Evolutionary conservation across 495 filamentous ascomycete species (phyloP), one percentile per base, ranked within the genome.

Genomic region (Parmelia sp.): DNA sequence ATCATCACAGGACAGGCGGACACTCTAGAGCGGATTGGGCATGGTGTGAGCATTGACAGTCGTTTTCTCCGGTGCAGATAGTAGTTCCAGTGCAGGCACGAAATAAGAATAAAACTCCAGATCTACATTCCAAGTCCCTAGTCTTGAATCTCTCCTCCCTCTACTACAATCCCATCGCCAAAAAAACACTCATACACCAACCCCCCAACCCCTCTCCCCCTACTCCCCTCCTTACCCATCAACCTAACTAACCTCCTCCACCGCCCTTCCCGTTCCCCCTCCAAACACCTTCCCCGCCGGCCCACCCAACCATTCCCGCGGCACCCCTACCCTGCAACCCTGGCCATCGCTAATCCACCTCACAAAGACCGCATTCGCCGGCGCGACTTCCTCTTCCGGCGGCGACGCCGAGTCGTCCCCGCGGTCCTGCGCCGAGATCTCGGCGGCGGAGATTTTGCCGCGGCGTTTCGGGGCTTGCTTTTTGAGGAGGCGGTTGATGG

Each of bases 401-500:
- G 35, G 66, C 21, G 78, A 77, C 5, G 85, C 85, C 45, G 82
- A 83, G 21, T 86, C 88, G 45, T 83, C 85, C n/a, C 65, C 71
- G 70, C 45, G 51, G 45, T 64, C 33, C 73, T 83, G 47, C 74
- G 74, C 78, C 35, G 45, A 42, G 35, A 67, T 73, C 42, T 84
- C 81, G 8, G 73, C 79, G 14, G 78, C 79, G 11, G 77, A 72
- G 39, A 77, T 75, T 64, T 77, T 80, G 56, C 81, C 85, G 51
- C 81, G 87, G 67, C 81, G 87, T 75, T 97, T 97, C 27, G 93
- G 92, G 7, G 91, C 90, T 77, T 97, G 95, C 71, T 96, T 96
- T 74, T 92, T 91, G 60, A 97, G 85, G 35, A 98, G 86, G 60
- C 93, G 90, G 76, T 97, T 97, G 80, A 98, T 97, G 19, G 94